Percentiles rank a stretch among this genome's conserved stretches.
These are phyloP conservation scores for Tricladium varicosporioides DNA, from an alignment of 2,329 filamentous ascomycete genomes.

Conservation along the genomic window DNA sequence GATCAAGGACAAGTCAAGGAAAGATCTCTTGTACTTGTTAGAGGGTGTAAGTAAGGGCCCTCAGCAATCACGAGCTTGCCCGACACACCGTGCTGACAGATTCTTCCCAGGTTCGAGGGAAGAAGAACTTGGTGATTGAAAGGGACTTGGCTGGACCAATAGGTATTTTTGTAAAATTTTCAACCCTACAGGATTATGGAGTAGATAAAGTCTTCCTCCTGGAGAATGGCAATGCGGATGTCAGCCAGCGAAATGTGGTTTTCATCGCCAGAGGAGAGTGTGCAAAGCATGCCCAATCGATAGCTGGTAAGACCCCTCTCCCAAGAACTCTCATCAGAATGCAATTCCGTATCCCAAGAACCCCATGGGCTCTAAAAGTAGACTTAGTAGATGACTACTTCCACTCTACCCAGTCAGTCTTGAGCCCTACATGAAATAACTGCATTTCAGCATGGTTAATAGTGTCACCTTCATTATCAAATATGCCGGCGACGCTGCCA, in stretches of 20 bases:
- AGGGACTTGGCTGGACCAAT: slow-evolving; percentile 85
- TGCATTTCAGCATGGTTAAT: slow-evolving; percentile 39
- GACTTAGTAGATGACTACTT: slow-evolving; percentile 51
- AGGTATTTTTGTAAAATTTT: slow-evolving; percentile 90
- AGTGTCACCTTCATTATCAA: slow-evolving; percentile 36
- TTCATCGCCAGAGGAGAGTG: slow-evolving; percentile 92
- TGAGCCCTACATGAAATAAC: slow-evolving; percentile 49
- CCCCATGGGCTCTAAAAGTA: slow-evolving; percentile 55
- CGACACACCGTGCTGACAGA: slow-evolving; percentile 33
- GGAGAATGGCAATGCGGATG: slow-evolving; percentile 93
- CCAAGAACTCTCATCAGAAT: slow-evolving; percentile 18
- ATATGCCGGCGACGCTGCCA: slow-evolving; percentile 48
- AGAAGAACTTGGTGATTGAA: slow-evolving; percentile 97
- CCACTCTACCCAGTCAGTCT: slow-evolving; percentile 57
- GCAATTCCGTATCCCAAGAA: not conserved
- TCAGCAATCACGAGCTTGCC: slow-evolving; percentile 14
- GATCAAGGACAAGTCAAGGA: slow-evolving; percentile 77
- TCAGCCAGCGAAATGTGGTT: slow-evolving; percentile 90
- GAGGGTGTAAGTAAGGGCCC: slow-evolving; percentile 76
- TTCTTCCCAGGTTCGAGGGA: slow-evolving; percentile 77
- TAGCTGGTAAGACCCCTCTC: slow-evolving; percentile 71
- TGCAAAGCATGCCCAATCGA: slow-evolving; percentile 75
- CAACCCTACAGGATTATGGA: slow-evolving; percentile 92
- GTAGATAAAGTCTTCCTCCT: slow-evolving; percentile 97
- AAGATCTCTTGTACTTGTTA: slow-evolving; percentile 85